A percentile compares a stretch with the other conserved stretches of the same genome.
These are phyloP conservation scores for Diplosphaera chodatii DNA, from an alignment of 139 green algal species.

Conservation along the genomic window DNA sequence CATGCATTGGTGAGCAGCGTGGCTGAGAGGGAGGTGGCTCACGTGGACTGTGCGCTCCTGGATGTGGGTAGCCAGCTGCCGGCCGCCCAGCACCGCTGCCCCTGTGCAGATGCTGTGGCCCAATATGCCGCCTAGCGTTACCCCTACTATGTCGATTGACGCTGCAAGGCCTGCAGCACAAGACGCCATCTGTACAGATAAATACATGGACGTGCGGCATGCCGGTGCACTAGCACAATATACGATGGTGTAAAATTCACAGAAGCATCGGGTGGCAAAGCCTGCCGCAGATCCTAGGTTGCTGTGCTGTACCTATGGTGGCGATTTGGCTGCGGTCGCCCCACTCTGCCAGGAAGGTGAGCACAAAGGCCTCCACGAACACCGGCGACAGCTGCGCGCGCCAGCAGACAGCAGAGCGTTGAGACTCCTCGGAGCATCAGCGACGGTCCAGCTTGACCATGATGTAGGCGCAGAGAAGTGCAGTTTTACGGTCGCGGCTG, in stretches of 20 bases:
- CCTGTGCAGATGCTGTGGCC: conserved; percentile 64
- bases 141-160: conserved; percentile 80
- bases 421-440: too few relatives aligned
- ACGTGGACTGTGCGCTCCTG: conserved; percentile 62
- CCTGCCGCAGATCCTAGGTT: too few relatives aligned
- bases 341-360: conserved; percentile 99
- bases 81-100: too few relatives aligned
- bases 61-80: conserved; percentile 49
- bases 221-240: too few relatives aligned
- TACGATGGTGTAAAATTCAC: too few relatives aligned
- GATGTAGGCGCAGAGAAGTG: too few relatives aligned
- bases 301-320: conserved; percentile 52
- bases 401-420: too few relatives aligned
- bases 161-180: conserved; percentile 60
- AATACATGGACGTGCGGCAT: too few relatives aligned
- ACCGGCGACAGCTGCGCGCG: conserved; percentile 77
- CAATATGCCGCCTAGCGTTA: conserved; percentile 87
- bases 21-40: conserved; percentile 17
- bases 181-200: too few relatives aligned
- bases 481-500: too few relatives aligned
- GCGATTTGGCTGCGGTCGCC: conserved; percentile 96
- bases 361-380: conserved; percentile 90
- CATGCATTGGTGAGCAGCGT: background rate
- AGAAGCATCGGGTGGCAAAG: too few relatives aligned
- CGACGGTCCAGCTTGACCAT: too few relatives aligned